phyloP scores from a whole-genome alignment of 73 alveolate genomes.

The Paramecium bursaria region DNA sequence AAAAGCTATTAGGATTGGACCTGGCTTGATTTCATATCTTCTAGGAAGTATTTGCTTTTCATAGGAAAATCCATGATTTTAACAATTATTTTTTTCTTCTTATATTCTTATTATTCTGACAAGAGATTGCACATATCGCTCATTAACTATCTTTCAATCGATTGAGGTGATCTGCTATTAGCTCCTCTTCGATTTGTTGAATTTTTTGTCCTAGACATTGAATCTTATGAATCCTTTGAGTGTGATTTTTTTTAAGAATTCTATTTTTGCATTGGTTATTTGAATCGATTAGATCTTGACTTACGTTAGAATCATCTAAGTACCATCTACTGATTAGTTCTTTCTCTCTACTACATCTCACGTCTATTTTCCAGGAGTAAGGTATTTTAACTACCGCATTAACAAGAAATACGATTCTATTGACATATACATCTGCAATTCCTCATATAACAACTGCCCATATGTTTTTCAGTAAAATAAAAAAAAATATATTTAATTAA shows the following conservation, averaged over 20 bases:
- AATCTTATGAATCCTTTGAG: conserved; percentile 15
- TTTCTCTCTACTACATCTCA: conserved; percentile 9
- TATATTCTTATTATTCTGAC: background rate
- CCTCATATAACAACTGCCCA: conserved; percentile 47
- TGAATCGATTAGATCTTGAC: conserved; percentile 54
- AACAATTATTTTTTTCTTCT: background rate
- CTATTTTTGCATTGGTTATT: conserved; percentile 4
- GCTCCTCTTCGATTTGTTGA: conserved; percentile 30
- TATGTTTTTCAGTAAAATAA: background rate
- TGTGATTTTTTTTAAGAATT: conserved; percentile 10
- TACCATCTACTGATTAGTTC: conserved; percentile 42
- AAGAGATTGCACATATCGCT: conserved; percentile 30
- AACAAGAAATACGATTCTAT: conserved; percentile 23
- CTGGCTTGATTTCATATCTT: background rate
- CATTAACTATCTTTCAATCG: conserved; percentile 47
- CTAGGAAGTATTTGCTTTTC: background rate
- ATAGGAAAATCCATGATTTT: background rate
- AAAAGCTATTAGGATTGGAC: background rate
- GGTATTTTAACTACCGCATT: conserved; percentile 46
- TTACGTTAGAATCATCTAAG: background rate
- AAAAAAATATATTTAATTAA: background rate
- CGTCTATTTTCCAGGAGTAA: conserved; percentile 7
- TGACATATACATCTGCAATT: conserved; percentile 54
- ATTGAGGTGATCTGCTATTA: conserved; percentile 1
- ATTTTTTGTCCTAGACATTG: background rate